Evolutionary conservation across 176 grass and related monocot genomes (phyloP).

Genomic region (Oryza meyeriana): DNA sequence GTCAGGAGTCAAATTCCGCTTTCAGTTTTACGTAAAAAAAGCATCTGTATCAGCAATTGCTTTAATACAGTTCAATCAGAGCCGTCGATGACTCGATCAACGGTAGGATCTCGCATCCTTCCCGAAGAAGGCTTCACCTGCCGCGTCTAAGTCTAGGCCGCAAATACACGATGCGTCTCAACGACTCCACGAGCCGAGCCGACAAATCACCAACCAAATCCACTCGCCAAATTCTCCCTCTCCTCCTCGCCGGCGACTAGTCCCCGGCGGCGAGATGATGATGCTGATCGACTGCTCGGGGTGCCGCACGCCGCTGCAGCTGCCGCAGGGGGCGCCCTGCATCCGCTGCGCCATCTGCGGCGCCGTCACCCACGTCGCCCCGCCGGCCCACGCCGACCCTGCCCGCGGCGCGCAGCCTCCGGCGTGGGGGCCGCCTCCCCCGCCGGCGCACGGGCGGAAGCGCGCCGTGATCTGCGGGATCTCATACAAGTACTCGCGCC

Average conservation of each 20-base stretch:
- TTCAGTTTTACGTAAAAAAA: neutral
- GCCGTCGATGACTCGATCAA: neutral
- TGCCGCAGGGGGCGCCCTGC: constrained; percentile 73
- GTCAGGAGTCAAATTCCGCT: neutral
- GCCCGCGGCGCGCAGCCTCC: neutral
- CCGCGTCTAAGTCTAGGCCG: neutral
- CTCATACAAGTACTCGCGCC: constrained; percentile 81
- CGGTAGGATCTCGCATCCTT: neutral
- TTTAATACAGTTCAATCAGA: neutral
- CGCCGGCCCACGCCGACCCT: neutral
- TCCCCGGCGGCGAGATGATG: constrained; percentile 39
- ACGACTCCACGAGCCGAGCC: constrained; percentile 2
- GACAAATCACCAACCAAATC: neutral
- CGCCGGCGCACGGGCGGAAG: constrained; percentile 79
- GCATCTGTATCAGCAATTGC: neutral
- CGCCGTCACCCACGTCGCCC: constrained; percentile 61
- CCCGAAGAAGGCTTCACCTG: neutral
- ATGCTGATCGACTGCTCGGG: constrained; percentile 93
- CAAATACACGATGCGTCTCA: neutral
- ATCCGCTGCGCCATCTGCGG: constrained; percentile 89
- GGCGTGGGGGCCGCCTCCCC: constrained; percentile 52
- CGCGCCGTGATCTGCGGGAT: constrained; percentile 92
- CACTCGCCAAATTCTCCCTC: neutral
- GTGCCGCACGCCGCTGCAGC: constrained; percentile 74
- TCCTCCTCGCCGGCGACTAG: neutral